Base-by-base conservation (phyloP, 192 early-diverging fungal species). In the Backusella tuberculispora region DNA sequence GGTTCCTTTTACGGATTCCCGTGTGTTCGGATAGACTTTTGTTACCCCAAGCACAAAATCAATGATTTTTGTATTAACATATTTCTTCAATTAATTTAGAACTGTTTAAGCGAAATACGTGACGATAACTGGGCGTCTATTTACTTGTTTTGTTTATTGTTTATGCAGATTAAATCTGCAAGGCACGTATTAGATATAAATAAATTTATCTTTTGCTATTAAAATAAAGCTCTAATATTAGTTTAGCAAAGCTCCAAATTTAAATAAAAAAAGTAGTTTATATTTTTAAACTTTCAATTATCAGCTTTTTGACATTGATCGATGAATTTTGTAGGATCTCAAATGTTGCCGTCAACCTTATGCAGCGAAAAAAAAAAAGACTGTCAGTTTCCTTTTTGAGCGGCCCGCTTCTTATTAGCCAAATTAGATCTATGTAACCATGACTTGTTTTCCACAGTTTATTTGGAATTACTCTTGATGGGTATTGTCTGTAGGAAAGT, bases 161-260 rank as follows among this genome's bases (percentile, higher is more conserved):
- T 60, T 26, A 60, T 60, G 53, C 53, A 60, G 26, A 60, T 60
- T n/a, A 60, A 60, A 60, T 60, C 53, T 26, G 21, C 0, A 46
- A 19, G 29, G 29, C 29, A 34, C 29, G 29, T 34, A 34, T 34
- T 34, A 34, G 29, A 34, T 34, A 34, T 34, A 34, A 34, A 34
- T 34, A 34, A 60, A 26, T 21, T 4, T 60, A 2, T 24, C 26
- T 60, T 24, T 60, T 24, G 26, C 53, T 13, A 13, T 60, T 60
- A 60, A 60, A 56, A 26, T 9, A 24, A 6, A 60, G 10, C 21
- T 60, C 10, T 60, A 13, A 13, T 60, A 24, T 60, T 10, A 50
- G 19, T 4, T 2, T 34, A 60, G 53, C 24, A 60, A 60, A 60
- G 21, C 9, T 60, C 10, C 10, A 26, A 12, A 26, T 24, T 24